These are phyloP conservation scores for Talaromyces sp. DNA, from an alignment of 2,329 filamentous ascomycete genomes.

Conservation along the genomic window DNA sequence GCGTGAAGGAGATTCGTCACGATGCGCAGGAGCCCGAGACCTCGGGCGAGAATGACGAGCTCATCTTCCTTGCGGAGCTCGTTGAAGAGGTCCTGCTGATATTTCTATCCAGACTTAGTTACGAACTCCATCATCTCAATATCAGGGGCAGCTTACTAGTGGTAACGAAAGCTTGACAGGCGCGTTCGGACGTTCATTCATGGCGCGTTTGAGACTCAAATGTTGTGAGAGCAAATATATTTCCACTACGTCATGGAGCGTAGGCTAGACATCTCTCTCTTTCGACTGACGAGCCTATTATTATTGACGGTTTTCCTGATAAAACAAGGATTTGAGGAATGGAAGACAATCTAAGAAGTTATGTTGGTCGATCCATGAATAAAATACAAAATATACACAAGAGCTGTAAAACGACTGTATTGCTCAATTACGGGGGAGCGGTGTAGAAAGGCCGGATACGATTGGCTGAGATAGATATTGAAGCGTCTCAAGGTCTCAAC, in stretches of 20 bases:
- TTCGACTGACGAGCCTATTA: no score
- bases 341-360: no score
- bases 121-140: constrained; percentile 21
- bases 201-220: constrained; percentile 18
- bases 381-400: neutral
- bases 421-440: neutral
- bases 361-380: no score
- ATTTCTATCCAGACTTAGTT: constrained; percentile 51
- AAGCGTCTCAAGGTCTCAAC: neutral
- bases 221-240: neutral
- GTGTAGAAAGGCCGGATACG: neutral
- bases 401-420: no score
- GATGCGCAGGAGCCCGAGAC: constrained; percentile 84
- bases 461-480: neutral
- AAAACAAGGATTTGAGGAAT: no score
- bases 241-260: neutral
- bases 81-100: constrained; percentile 92
- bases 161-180: constrained; percentile 62
- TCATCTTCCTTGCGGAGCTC: constrained; percentile 87
- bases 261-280: no score
- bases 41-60: constrained; percentile 83
- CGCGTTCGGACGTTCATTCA: constrained; percentile 40
- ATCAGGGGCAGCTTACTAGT: constrained; percentile 39
- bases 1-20: constrained; percentile 95
- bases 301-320: no score